A percentile compares a stretch with the other conserved stretches of the same genome.
Evolutionary conservation across 2,329 filamentous ascomycete species (phyloP).

Genomic region (Colletotrichum sp.): DNA sequence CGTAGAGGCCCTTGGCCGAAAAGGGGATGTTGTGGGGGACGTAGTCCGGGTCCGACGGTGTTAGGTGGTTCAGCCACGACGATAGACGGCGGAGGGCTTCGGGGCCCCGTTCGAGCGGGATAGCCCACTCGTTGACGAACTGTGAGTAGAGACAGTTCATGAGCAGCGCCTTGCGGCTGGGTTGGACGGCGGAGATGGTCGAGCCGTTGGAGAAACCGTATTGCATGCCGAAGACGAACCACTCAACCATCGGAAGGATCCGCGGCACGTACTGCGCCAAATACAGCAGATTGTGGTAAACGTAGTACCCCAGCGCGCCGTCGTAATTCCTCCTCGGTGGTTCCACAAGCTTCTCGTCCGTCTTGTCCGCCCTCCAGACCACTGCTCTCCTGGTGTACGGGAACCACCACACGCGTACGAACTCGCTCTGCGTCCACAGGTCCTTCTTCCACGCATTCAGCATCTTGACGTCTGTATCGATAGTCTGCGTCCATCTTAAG

Average conservation of each 20-base stretch:
- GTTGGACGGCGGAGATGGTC: constrained; percentile 77
- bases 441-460: constrained; percentile 73
- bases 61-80: constrained; percentile 77
- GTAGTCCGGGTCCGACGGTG: constrained; percentile 68
- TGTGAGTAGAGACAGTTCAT: constrained; percentile 99
- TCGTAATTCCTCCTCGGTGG: constrained; percentile 81
- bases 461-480: constrained; percentile 73
- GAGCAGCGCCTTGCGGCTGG: constrained; percentile 78
- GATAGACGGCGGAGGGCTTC: constrained; percentile 84
- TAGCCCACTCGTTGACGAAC: constrained; percentile 97
- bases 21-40: constrained; percentile 77
- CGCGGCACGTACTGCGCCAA: constrained; percentile 78
- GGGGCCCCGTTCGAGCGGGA: constrained; percentile 84
- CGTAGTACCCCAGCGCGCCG: constrained; percentile 79
- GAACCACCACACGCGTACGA: constrained; percentile 96
- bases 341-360: constrained; percentile 62
- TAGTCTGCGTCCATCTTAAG: constrained; percentile 84
- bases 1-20: constrained; percentile 77
- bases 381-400: constrained; percentile 89
- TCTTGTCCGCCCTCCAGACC: constrained; percentile 87
- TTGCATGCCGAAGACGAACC: constrained; percentile 97
- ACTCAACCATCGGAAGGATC: constrained; percentile 87
- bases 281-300: constrained; percentile 91
- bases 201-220: constrained; percentile 83
- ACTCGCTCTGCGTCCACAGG: constrained; percentile 86